Conservation (phyloP, 768 basidiomycete species). For the Lactarius vividus region DNA sequence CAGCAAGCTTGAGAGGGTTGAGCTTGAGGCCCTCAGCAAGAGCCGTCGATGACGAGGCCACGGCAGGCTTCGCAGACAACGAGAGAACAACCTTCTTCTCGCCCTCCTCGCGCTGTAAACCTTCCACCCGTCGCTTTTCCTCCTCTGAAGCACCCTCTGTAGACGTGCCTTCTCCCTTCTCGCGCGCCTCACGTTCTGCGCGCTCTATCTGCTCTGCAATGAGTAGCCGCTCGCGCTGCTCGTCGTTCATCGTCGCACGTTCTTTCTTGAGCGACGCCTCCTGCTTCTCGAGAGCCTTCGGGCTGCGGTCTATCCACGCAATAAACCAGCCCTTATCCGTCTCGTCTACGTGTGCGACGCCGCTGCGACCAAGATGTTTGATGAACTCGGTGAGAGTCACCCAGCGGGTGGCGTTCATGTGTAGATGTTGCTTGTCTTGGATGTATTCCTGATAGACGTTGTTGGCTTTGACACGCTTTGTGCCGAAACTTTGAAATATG, state of each 20-base stretch:
- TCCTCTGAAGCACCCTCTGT: slow-evolving; percentile 32
- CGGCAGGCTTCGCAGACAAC: slow-evolving; percentile 54
- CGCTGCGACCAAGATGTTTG: slow-evolving; percentile 82
- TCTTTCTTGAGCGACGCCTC: slow-evolving; percentile 92
- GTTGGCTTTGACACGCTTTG: slow-evolving; percentile 93
- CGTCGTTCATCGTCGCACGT: slow-evolving; percentile 85
- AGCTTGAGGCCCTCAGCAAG: slow-evolving; percentile 50
- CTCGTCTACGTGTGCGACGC: slow-evolving; percentile 91
- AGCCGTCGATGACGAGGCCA: slow-evolving; percentile 35
- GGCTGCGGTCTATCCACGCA: slow-evolving; percentile 95
- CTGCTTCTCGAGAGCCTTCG: slow-evolving; percentile 90
- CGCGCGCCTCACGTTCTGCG: slow-evolving; percentile 55
- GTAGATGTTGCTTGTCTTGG: slow-evolving; percentile 86
- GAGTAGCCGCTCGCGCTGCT: slow-evolving; percentile 86
- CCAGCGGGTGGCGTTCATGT: slow-evolving; percentile 99
- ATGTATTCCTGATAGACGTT: slow-evolving; percentile 98
- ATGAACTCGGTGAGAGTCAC: slow-evolving; percentile 95
- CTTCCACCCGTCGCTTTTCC: slow-evolving; percentile 49
- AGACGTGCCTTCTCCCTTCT: slow-evolving; percentile 32
- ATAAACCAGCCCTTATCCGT: slow-evolving; percentile 99
- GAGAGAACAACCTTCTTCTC: slow-evolving; percentile 73
- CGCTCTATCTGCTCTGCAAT: slow-evolving; percentile 94
- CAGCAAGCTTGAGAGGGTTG: slow-evolving; percentile 52
- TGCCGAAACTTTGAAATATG: slow-evolving; percentile 62
- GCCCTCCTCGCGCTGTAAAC: slow-evolving; percentile 69